Conservation (phyloP, 495 filamentous ascomycete species). For the Hyphodiscus hymeniophilus region DNA sequence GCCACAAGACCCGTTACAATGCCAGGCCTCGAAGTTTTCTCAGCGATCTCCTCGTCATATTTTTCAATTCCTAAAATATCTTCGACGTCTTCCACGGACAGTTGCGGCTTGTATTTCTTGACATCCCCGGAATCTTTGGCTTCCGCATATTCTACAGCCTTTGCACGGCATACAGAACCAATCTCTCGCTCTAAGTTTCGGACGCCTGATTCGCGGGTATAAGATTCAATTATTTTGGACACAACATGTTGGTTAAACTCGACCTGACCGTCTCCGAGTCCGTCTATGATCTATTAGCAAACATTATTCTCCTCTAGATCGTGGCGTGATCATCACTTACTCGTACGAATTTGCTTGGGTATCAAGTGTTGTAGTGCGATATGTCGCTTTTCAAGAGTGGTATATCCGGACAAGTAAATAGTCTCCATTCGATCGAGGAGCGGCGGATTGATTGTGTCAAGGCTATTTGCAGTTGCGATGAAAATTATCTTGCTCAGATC, state of each 20-base stretch:
- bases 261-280: conserved; percentile 66
- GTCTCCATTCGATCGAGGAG: conserved; percentile 98
- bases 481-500: conserved; percentile 96
- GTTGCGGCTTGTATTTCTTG: conserved; percentile 62
- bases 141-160: conserved; percentile 91
- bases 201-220: conserved; percentile 96
- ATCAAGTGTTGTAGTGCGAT: conserved; percentile 91
- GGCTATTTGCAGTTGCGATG: conserved; percentile 95
- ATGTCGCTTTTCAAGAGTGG: conserved; percentile 94
- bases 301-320: conserved; percentile 2
- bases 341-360: conserved; percentile 76
- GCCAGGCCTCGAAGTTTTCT: conserved; percentile 85
- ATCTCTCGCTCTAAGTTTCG: conserved; percentile 95
- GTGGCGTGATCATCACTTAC: conserved; percentile 9
- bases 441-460: conserved; percentile 91
- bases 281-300: conserved; percentile 46
- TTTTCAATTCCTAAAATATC: conserved; percentile 87
- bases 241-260: conserved; percentile 73
- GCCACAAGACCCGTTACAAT: conserved; percentile 96
- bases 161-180: conserved; percentile 85
- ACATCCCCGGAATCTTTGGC: conserved; percentile 67
- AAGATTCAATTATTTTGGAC: conserved; percentile 88
- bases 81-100: conserved; percentile 75
- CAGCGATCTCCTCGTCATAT: conserved; percentile 93
- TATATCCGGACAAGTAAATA: conserved; percentile 87